Percentiles rank a stretch among this genome's conserved stretches.
phyloP scores from a whole-genome alignment of 1,139 yeast genomes.

The Debaryomycetaceae sp. region DNA sequence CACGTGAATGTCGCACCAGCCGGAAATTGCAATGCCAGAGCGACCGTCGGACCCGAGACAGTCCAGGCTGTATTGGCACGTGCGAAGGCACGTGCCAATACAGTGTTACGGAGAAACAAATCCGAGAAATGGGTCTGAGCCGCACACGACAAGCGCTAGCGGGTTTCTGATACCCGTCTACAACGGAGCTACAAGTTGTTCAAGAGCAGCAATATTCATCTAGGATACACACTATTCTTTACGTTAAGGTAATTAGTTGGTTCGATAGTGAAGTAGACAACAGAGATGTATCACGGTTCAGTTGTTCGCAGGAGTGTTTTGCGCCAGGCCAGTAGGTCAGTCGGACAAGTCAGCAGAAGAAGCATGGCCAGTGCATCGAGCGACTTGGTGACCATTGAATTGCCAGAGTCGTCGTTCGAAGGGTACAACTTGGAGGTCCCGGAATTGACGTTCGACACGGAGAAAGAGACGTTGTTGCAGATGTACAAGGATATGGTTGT shows the following conservation, averaged over 20 bases:
- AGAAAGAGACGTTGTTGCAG: slow-evolving; percentile 74
- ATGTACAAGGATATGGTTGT: slow-evolving; percentile 97
- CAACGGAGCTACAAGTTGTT: not conserved
- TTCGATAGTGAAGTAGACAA: slow-evolving; percentile 1
- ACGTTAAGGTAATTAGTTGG: not conserved
- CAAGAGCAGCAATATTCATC: not conserved
- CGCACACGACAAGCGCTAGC: slow-evolving; percentile 1
- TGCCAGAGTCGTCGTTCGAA: slow-evolving; percentile 81
- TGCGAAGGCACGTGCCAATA: too few species aligned
- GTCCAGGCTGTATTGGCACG: too few species aligned
- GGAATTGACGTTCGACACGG: slow-evolving; percentile 66
- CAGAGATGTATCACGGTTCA: slow-evolving; percentile 2
- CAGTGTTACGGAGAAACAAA: slow-evolving; percentile 6
- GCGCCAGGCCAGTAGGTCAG: not conserved
- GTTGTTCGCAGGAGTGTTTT: slow-evolving; percentile 6
- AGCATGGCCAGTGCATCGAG: slow-evolving; percentile 33
- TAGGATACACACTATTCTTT: not conserved
- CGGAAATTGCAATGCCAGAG: too few species aligned
- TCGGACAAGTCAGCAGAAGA: slow-evolving; percentile 18
- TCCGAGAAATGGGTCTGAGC: slow-evolving; percentile 2
- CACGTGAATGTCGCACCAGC: too few species aligned
- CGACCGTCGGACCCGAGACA: too few species aligned
- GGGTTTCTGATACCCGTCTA: slow-evolving; percentile 7
- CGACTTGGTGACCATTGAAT: slow-evolving; percentile 49
- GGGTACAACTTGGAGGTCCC: slow-evolving; percentile 81